Conservation (phyloP, 257 asterid genomes). For the Nicotiana paniculata region DNA sequence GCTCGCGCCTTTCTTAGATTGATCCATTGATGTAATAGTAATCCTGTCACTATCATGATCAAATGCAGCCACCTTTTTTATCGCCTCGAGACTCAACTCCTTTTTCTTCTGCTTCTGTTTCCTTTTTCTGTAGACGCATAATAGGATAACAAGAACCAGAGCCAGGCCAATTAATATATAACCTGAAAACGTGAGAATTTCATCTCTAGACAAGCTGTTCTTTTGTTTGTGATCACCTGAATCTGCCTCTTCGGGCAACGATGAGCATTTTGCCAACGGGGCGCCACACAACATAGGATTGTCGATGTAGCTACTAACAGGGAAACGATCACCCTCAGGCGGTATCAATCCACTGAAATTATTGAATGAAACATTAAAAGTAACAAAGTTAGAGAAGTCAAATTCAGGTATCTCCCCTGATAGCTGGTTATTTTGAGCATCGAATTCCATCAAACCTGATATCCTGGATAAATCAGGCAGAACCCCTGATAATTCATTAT, state of each 20-base stretch:
- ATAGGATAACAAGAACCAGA: constrained; percentile 21
- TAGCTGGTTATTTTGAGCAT: constrained; percentile 35
- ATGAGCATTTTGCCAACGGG: constrained; percentile 37
- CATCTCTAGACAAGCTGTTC: constrained; percentile 23
- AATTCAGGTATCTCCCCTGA: constrained; percentile 36
- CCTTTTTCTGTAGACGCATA: constrained; percentile 30
- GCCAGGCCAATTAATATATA: constrained; percentile 46
- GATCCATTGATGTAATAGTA: constrained; percentile 33
- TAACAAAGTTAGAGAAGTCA: constrained; percentile 21
- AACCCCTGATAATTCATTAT: constrained; percentile 26
- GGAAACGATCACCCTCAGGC: constrained; percentile 19
- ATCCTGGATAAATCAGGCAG: constrained; percentile 35
- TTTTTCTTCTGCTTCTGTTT: constrained; percentile 26
- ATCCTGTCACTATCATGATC: constrained; percentile 28
- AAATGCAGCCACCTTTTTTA: constrained; percentile 18
- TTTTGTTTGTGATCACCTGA: constrained; percentile 8
- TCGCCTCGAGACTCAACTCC: constrained; percentile 11
- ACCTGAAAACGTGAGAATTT: constrained; percentile 57
- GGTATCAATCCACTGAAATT: constrained; percentile 45
- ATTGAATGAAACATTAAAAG: constrained; percentile 44
- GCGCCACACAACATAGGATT: constrained; percentile 47
- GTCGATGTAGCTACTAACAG: constrained; percentile 21
- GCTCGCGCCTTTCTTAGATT: constrained; percentile 19
- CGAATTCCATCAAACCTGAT: constrained; percentile 20
- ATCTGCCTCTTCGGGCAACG: not conserved